Percentiles rank a stretch among this genome's conserved stretches.
phyloP scores from a whole-genome alignment of 2,329 filamentous ascomycete genomes.

The Alternaria arbusti region DNA sequence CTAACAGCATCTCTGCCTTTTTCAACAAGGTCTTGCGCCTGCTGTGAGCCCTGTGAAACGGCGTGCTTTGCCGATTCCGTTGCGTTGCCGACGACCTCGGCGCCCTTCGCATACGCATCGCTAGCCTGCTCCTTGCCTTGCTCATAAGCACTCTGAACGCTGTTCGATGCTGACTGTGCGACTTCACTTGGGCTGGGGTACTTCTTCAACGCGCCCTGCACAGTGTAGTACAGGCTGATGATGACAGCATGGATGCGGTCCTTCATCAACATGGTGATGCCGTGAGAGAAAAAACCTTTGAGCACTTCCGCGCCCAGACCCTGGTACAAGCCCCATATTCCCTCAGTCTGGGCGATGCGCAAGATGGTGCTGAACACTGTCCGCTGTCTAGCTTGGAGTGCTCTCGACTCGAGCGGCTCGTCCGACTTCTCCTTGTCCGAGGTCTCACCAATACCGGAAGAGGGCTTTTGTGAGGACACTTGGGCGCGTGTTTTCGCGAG shows the following conservation, averaged over 20 bases:
- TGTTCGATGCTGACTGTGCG: constrained; percentile 36
- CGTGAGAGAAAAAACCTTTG: constrained; percentile 85
- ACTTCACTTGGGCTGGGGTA: constrained; percentile 52
- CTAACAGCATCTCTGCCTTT: constrained; percentile 24
- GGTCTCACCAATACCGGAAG: constrained; percentile 32
- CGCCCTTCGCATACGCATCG: constrained; percentile 30
- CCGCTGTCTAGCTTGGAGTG: constrained; percentile 38
- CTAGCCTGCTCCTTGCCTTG: constrained; percentile 39
- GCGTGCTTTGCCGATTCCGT: constrained; percentile 34
- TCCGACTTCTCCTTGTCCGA: constrained; percentile 37
- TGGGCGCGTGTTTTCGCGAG: constrained; percentile 83
- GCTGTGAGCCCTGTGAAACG: constrained; percentile 31
- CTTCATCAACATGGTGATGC: constrained; percentile 86
- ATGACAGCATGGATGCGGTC: constrained; percentile 76
- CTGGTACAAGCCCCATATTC: constrained; percentile 72
- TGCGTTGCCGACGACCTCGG: constrained; percentile 33
- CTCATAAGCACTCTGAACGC: constrained; percentile 39
- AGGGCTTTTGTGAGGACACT: constrained; percentile 56
- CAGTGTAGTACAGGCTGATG: constrained; percentile 72
- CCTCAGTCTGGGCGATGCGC: constrained; percentile 67
- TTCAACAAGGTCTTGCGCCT: constrained; percentile 34
- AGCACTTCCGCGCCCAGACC: constrained; percentile 78
- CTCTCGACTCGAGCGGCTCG: constrained; percentile 22
- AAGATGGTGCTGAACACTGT: constrained; percentile 70
- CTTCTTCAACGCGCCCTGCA: constrained; percentile 57